Percentiles rank a stretch among this genome's conserved stretches.
phyloP scores from a whole-genome alignment of 2,329 filamentous ascomycete species.

The Neoascochyta sp. region DNA sequence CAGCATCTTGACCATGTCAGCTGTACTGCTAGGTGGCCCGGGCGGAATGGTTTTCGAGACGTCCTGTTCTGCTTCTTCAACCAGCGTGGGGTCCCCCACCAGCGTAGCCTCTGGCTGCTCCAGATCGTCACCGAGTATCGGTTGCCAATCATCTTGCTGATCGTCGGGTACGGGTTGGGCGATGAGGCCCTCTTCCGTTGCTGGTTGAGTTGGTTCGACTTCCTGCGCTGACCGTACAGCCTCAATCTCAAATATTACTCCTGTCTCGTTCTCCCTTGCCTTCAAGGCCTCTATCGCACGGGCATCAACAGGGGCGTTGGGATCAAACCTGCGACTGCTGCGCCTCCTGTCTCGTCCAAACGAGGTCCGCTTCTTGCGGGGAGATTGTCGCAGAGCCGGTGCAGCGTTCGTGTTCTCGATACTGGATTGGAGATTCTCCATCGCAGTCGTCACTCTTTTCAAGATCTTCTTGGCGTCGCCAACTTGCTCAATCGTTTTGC shows the following conservation, averaged over 20 bases:
- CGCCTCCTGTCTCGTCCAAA: constrained; percentile 25
- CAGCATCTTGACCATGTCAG: constrained; percentile 17
- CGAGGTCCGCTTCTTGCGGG: constrained; percentile 25
- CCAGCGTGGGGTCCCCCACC: constrained; percentile 11
- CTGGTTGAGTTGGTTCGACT: constrained; percentile 2
- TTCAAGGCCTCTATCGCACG: constrained; percentile 19
- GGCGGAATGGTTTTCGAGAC: constrained; percentile 3
- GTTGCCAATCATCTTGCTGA: constrained; percentile 8
- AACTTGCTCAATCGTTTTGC: constrained; percentile 39
- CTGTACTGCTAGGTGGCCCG: constrained; percentile 20
- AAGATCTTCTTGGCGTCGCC: constrained; percentile 45
- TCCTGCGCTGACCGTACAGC: constrained; percentile 6
- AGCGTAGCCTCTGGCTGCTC: constrained; percentile 6
- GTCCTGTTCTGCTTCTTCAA: constrained; percentile 8
- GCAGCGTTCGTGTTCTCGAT: constrained; percentile 3
- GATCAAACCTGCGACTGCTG: constrained; percentile 31
- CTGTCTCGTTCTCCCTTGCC: constrained; percentile 17
- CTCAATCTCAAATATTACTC: constrained; percentile 9
- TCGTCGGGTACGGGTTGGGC: constrained; percentile 3
- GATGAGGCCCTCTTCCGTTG: constrained; percentile 4
- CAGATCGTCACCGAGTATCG: constrained; percentile 4
- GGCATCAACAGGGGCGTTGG: constrained; percentile 21
- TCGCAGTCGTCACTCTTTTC: constrained; percentile 23
- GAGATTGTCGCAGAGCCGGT: constrained; percentile 10
- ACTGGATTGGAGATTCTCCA: constrained; percentile 11